Conservation (phyloP, 23 red algal species). For the Gracilaria domingensis region DNA sequence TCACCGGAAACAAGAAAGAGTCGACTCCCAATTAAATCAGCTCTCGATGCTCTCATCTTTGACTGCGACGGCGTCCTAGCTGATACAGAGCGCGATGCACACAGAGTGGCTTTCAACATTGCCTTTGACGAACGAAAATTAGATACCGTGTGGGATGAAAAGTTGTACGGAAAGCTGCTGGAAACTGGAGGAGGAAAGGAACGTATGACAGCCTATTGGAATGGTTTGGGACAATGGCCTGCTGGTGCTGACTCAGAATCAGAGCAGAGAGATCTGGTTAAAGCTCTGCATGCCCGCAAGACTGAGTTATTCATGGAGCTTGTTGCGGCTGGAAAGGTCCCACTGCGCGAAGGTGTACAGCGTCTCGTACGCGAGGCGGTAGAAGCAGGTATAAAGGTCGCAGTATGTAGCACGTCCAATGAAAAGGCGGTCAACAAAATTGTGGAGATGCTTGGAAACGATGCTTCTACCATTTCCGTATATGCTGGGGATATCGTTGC, state of each 20-base stretch:
- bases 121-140: slow-evolving; percentile 82
- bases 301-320: slow-evolving; percentile 93
- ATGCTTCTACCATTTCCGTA: slow-evolving; percentile 60
- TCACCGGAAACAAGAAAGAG: background rate
- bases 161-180: slow-evolving; percentile 91
- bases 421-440: slow-evolving; percentile 89
- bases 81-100: slow-evolving; percentile 97
- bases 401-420: slow-evolving; percentile 92
- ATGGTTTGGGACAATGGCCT: slow-evolving; percentile 81
- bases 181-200: slow-evolving; percentile 99
- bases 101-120: slow-evolving; percentile 92
- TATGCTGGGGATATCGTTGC: slow-evolving; percentile 94
- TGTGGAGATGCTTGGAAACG: slow-evolving; percentile 84
- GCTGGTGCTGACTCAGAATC: background rate
- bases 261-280: slow-evolving; percentile 62
- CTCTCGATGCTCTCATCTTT: slow-evolving; percentile 87
- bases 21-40: background rate
- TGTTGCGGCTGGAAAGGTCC: slow-evolving; percentile 73
- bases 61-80: slow-evolving; percentile 99
- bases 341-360: slow-evolving; percentile 84
- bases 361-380: slow-evolving; percentile 65
- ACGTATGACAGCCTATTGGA: slow-evolving; percentile 94
- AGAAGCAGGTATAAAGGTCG: slow-evolving; percentile 67
- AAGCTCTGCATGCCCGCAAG: slow-evolving; percentile 87
- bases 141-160: slow-evolving; percentile 80